Evolutionary conservation across 805 yeast genomes (phyloP).

Genomic region (Phaffomyces thermotolerans): DNA sequence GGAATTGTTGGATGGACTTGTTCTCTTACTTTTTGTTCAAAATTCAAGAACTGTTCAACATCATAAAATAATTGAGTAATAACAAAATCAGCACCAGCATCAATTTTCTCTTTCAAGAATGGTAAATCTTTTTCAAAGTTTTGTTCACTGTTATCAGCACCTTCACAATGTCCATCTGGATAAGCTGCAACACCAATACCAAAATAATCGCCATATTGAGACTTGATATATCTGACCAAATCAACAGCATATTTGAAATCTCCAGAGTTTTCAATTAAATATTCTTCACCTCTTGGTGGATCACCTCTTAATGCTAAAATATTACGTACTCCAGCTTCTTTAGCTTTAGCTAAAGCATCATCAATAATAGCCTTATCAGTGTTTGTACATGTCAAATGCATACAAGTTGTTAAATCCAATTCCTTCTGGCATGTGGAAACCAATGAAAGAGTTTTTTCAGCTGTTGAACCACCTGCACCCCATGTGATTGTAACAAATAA

Average conservation of each 20-base stretch:
- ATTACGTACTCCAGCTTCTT: constrained; percentile 72
- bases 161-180: constrained; percentile 96
- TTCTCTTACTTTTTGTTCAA: constrained; percentile 46
- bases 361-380: constrained; percentile 75
- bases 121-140: constrained; percentile 66
- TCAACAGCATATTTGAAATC: constrained; percentile 74
- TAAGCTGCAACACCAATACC: constrained; percentile 97
- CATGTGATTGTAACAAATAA: constrained; percentile 89
- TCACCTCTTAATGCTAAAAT: constrained; percentile 94
- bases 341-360: constrained; percentile 65
- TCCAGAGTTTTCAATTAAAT: constrained; percentile 36
- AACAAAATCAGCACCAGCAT: constrained; percentile 93
- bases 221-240: constrained; percentile 71
- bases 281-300: constrained; percentile 76
- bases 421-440: constrained; percentile 72
- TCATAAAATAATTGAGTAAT: constrained; percentile 90
- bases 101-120: constrained; percentile 71
- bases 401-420: constrained; percentile 78
- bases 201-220: constrained; percentile 69
- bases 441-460: constrained; percentile 76
- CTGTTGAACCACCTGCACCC: constrained; percentile 98
- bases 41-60: constrained; percentile 63
- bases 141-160: constrained; percentile 61
- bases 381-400: constrained; percentile 95
- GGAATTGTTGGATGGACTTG: constrained; percentile 39